Base-by-base conservation (phyloP, 78 protist species). In the slime mould (Dictyostelium discoideum) region DNA sequence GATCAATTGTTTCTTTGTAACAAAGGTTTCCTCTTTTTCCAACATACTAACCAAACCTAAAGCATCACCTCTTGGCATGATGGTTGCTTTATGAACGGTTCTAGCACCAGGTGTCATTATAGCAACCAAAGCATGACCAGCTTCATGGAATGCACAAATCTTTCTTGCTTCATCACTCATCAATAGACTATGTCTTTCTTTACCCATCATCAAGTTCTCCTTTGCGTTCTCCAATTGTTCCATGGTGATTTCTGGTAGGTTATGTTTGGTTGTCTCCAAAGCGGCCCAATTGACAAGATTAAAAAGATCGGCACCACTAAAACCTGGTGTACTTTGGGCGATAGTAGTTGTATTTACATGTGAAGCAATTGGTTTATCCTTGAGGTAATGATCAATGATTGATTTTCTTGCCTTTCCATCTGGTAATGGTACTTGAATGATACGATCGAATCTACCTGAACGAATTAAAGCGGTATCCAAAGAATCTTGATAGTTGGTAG, bases 91-190 rank as follows among this genome's bases (percentile, higher is more conserved):
- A 97, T 98, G 98, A 26, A 98, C 86, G 44, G 50, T 57, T 24
- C 84, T 57, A 4, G 88, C 54, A 46, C 96, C 96, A 32, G 40
- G 24, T 97, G 98, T 95, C 72, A 67, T 39, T 29, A 97, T 40
- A 0, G 99, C 99, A 42, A 98, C 98, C n/a, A 99, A 83, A 3
- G 99, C 99, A 87, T 99, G 99, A 29, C 99, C 99, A 5, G 98
- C 98, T 67, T 99, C 99, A 96, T 99, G 99, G 54, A 96, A 98
- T 5, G 99, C 99, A 20, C 98, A 97, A 13, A 95, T 44, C 3
- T 22, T 76, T 72, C 90, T 39, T 22, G 93, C 88, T 44, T 86
- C 96, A 10, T 85, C 96, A 9, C 73, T 87, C 85, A 40, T 29
- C 76, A 74, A 57, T 10, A 85, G 81, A 48, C 93, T 95, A 22